Evolutionary conservation across 2,329 filamentous ascomycete genomes (phyloP).

Genomic region (Fusarium sp.): DNA sequence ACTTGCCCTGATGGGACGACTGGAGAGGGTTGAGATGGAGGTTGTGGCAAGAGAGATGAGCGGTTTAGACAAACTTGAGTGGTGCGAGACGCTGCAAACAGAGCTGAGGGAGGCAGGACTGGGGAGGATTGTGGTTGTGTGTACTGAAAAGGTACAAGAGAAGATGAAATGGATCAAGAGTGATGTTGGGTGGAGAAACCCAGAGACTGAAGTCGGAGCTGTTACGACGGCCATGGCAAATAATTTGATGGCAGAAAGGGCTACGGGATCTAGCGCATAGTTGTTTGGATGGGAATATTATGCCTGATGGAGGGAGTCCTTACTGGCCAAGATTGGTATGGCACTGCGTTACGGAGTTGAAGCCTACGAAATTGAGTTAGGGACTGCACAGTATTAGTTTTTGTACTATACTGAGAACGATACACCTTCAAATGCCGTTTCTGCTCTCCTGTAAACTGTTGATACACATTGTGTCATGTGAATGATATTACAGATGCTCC

Average conservation of each 20-base stretch:
- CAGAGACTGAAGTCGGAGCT: neutral
- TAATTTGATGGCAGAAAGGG: neutral
- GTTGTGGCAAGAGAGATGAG: conserved; percentile 47
- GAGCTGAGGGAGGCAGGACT: conserved; percentile 38
- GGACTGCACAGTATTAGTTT: neutral
- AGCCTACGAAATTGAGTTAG: neutral
- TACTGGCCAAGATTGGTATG: neutral
- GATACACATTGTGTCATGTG: neutral
- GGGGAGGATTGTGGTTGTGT: conserved; percentile 32
- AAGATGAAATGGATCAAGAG: conserved; percentile 40
- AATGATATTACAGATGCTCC: neutral
- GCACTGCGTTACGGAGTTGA: neutral
- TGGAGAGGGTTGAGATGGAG: conserved; percentile 54
- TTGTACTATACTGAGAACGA: neutral
- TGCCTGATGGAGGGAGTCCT: neutral
- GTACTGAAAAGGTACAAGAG: conserved; percentile 39
- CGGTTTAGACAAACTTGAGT: conserved; percentile 45
- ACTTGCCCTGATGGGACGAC: conserved; percentile 42
- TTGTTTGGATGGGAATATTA: neutral
- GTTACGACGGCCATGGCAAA: neutral
- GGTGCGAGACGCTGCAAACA: conserved; percentile 47
- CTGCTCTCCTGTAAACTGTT: neutral
- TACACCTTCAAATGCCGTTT: neutral
- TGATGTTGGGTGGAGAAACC: conserved; percentile 30
- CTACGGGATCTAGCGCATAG: neutral